Evolutionary conservation across 202 grass and related monocot genomes (phyloP).

Genomic region (Carex arenaria): DNA sequence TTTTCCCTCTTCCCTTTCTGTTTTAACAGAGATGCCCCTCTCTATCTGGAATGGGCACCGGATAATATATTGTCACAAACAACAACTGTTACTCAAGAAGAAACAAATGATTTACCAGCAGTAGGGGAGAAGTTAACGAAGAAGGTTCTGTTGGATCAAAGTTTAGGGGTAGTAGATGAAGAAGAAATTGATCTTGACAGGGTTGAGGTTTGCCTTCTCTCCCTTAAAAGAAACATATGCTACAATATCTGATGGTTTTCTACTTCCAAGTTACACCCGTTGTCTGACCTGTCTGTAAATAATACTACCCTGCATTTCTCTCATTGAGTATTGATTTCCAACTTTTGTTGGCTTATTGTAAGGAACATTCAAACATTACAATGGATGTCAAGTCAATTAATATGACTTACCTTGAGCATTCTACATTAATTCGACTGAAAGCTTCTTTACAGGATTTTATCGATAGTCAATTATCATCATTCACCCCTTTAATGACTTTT

Average conservation of each 20-base stretch:
- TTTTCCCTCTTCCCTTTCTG: not conserved
- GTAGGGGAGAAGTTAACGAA: slow-evolving; percentile 56
- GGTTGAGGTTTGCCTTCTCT: slow-evolving; percentile 61
- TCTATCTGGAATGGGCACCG: slow-evolving; percentile 96
- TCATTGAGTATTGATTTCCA: not conserved
- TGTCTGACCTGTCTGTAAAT: not conserved
- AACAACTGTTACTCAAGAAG: slow-evolving; percentile 45
- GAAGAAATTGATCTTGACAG: slow-evolving; percentile 94
- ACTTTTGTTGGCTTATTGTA: not conserved
- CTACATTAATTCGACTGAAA: not conserved
- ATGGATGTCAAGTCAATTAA: not conserved
- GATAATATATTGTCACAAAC: slow-evolving; percentile 71
- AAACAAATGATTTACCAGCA: slow-evolving; percentile 30
- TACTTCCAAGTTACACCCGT: not conserved
- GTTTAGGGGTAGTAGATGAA: slow-evolving; percentile 65
- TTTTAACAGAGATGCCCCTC: slow-evolving; percentile 71
- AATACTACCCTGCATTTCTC: not conserved
- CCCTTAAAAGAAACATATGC: slow-evolving; percentile 8
- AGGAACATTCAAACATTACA: not conserved
- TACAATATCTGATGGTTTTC: not conserved
- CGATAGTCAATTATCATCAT: slow-evolving; percentile 17
- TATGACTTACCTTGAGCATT: slow-evolving; percentile 5
- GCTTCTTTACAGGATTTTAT: not conserved
- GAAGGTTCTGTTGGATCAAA: slow-evolving; percentile 81
- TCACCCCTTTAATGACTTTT: slow-evolving; percentile 15